Percentiles rank a stretch among this genome's conserved stretches.
Evolutionary conservation across 2,329 filamentous ascomycete genomes (phyloP).

Genomic region (Calonectria multiphialidica): DNA sequence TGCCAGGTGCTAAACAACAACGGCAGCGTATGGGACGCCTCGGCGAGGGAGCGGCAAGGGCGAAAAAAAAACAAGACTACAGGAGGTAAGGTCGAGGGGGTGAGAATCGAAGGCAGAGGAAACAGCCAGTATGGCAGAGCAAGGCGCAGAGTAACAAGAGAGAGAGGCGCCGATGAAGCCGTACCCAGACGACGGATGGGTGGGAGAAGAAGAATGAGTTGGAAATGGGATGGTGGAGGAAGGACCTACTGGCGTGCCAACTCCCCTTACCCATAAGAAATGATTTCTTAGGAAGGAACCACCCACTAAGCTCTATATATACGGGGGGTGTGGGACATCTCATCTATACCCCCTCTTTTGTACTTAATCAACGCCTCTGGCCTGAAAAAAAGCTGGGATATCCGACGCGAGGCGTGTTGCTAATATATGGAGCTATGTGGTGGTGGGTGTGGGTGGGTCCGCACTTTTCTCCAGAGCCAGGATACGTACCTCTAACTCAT

Average conservation of each 20-base stretch:
- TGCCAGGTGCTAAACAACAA: slow-evolving; percentile 24
- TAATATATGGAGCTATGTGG: too few relatives aligned
- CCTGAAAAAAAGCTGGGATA: too few relatives aligned
- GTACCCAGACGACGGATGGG: slow-evolving; percentile 47
- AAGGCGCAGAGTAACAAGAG: slow-evolving; percentile 32
- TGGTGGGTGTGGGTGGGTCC: too few relatives aligned
- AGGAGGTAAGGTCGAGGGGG: slow-evolving; percentile 21
- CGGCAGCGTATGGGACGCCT: slow-evolving; percentile 26
- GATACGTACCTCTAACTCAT: slow-evolving; percentile 7
- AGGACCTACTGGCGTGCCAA: slow-evolving; percentile 55
- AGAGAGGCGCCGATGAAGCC: slow-evolving; percentile 45
- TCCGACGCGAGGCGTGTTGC: too few relatives aligned
- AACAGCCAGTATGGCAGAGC: slow-evolving; percentile 24
- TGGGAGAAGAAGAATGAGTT: slow-evolving; percentile 52
- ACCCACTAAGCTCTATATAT: slow-evolving; percentile 40
- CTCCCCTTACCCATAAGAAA: slow-evolving; percentile 58
- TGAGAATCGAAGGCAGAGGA: slow-evolving; percentile 23
- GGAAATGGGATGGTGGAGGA: slow-evolving; percentile 54
- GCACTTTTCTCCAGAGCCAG: too few relatives aligned
- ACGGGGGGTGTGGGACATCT: slow-evolving; percentile 46
- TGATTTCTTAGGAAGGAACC: slow-evolving; percentile 52
- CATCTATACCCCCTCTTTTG: slow-evolving; percentile 40
- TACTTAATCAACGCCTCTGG: slow-evolving; percentile 37
- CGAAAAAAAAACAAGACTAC: slow-evolving; percentile 28
- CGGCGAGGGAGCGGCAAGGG: slow-evolving; percentile 17